These are phyloP conservation scores for Anastatica hierochuntica DNA, from an alignment of 345 rosid genomes.

Conservation along the genomic window DNA sequence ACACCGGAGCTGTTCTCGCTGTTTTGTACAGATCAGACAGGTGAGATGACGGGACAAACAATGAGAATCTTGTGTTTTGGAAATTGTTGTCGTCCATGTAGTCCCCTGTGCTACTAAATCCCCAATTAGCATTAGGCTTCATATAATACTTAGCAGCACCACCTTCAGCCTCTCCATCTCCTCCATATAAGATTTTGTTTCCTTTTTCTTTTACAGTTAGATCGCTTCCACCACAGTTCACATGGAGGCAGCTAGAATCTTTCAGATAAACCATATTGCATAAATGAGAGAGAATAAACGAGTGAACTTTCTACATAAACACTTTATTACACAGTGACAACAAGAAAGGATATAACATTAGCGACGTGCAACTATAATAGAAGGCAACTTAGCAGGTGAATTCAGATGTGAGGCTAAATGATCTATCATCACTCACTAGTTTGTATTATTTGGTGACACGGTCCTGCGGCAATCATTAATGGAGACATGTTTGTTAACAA, in stretches of 20 bases:
- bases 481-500: background rate
- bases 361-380: no score
- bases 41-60: slow-evolving; percentile 21
- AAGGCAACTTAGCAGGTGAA: no score
- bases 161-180: slow-evolving; percentile 41
- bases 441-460: no score
- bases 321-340: background rate
- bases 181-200: slow-evolving; percentile 30
- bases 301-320: slow-evolving; percentile 4
- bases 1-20: slow-evolving; percentile 45
- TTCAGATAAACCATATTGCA: slow-evolving; percentile 10
- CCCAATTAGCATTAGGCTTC: slow-evolving; percentile 36
- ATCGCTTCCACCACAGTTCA: slow-evolving; percentile 60
- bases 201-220: slow-evolving; percentile 25
- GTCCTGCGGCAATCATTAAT: no score
- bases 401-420: no score
- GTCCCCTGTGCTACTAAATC: slow-evolving; percentile 65
- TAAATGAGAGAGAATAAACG: background rate
- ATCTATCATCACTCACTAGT: no score
- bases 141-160: slow-evolving; percentile 44
- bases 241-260: slow-evolving; percentile 44
- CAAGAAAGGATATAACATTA: background rate
- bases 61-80: slow-evolving; percentile 32
- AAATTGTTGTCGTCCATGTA: slow-evolving; percentile 51
- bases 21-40: slow-evolving; percentile 34